A percentile compares a stretch with the other conserved stretches of the same genome.
These are phyloP conservation scores for Zelonia costaricensis DNA, from an alignment of 208 protist species.

Conservation along the genomic window DNA sequence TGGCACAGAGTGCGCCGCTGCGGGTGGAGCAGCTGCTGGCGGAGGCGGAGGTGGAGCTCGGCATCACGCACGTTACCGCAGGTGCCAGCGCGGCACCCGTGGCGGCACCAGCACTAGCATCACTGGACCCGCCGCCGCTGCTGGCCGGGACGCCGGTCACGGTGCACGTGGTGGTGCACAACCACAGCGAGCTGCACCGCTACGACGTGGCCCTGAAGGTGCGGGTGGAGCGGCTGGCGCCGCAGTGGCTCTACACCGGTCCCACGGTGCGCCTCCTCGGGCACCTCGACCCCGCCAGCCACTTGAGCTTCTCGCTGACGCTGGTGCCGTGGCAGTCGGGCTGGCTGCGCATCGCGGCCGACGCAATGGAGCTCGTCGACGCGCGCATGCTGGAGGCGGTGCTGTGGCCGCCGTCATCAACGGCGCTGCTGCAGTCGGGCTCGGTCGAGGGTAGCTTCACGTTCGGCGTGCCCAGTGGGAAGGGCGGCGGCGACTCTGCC, in stretches of 20 bases:
- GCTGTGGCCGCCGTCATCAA: slow-evolving; percentile 51
- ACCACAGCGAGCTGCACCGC: slow-evolving; percentile 29
- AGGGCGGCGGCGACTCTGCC: background rate
- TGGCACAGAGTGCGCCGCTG: slow-evolving; percentile 33
- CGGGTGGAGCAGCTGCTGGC: slow-evolving; percentile 26
- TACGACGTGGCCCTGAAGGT: slow-evolving; percentile 62
- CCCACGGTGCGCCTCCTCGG: slow-evolving; percentile 47
- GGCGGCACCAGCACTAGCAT: background rate
- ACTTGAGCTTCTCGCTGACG: slow-evolving; percentile 37
- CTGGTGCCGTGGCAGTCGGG: slow-evolving; percentile 72
- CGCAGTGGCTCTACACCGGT: slow-evolving; percentile 70
- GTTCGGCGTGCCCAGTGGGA: background rate
- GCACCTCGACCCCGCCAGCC: slow-evolving; percentile 23
- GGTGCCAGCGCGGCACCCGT: background rate
- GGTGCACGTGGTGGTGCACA: slow-evolving; percentile 32
- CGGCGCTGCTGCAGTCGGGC: slow-evolving; percentile 9
- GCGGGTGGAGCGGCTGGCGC: slow-evolving; percentile 59
- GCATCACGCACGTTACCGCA: slow-evolving; percentile 3
- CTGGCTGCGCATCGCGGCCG: slow-evolving; percentile 35
- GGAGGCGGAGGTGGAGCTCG: slow-evolving; percentile 38
- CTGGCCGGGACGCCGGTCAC: slow-evolving; percentile 34
- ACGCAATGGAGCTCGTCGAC: slow-evolving; percentile 56
- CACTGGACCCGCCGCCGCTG: background rate
- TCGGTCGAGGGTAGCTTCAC: background rate
- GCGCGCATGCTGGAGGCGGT: slow-evolving; percentile 30